phyloP scores from a whole-genome alignment of 306 rosid genomes.

The Castanea crenata region DNA sequence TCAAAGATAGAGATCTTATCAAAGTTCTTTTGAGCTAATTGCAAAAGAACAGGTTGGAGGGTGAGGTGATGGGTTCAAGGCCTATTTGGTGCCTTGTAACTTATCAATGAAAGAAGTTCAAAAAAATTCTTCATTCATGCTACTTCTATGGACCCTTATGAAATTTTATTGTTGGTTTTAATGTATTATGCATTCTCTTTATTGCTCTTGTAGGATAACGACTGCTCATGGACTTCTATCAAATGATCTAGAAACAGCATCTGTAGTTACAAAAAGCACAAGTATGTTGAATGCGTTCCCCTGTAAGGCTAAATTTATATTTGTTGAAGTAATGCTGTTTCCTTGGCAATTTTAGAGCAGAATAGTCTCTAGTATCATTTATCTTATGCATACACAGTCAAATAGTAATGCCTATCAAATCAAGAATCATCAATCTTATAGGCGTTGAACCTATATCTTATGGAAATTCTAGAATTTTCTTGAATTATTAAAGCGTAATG shows the following conservation, averaged over 20 bases:
- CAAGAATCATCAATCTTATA: background rate
- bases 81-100: background rate
- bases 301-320: slow-evolving; percentile 39
- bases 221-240: slow-evolving; percentile 40
- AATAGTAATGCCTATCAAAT: background rate
- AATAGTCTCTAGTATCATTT: slow-evolving; percentile 16
- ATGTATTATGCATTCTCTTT: slow-evolving; percentile 25
- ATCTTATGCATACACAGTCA: slow-evolving; percentile 12
- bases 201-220: slow-evolving; percentile 50
- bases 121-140: slow-evolving; percentile 6
- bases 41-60: background rate
- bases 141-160: slow-evolving; percentile 2
- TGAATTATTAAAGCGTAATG: background rate
- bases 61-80: background rate
- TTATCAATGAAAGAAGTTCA: background rate
- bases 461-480: background rate
- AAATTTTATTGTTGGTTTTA: slow-evolving; percentile 18
- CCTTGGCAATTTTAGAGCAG: slow-evolving; percentile 8
- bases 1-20: background rate
- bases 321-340: slow-evolving; percentile 18
- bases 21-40: background rate
- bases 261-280: slow-evolving; percentile 44
- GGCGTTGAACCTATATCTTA: background rate
- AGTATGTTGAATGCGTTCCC: slow-evolving; percentile 31
- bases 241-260: slow-evolving; percentile 46